A percentile compares a stretch with the other conserved stretches of the same genome.
phyloP scores from a whole-genome alignment of 2,329 filamentous ascomycete genomes.

The Graphiopsis chlorocephala region DNA sequence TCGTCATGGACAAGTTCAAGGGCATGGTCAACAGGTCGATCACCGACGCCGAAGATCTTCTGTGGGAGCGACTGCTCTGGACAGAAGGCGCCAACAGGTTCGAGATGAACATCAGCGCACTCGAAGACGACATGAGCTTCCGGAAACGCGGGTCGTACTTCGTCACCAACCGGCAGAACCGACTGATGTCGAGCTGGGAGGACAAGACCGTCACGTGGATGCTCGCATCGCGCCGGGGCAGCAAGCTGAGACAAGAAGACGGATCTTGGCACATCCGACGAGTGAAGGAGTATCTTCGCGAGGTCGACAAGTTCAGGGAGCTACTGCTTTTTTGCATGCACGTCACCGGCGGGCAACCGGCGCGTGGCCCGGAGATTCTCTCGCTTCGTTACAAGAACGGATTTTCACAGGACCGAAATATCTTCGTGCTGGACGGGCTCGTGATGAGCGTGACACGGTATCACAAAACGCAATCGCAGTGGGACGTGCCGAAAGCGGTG shows the following conservation, averaged over 20 bases:
- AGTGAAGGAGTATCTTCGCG: conserved; percentile 17
- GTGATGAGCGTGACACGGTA: conserved; percentile 21
- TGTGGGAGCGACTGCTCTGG: neutral
- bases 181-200: neutral
- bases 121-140: neutral
- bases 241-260: neutral
- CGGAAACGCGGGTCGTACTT: neutral
- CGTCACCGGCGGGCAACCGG: conserved; percentile 21
- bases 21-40: neutral
- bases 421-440: conserved; percentile 22
- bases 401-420: conserved; percentile 11
- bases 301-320: conserved; percentile 19
- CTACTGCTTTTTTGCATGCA: conserved; percentile 20
- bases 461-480: conserved; percentile 18
- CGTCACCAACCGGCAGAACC: neutral
- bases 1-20: neutral
- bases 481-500: neutral
- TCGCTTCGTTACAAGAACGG: conserved; percentile 18
- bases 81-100: neutral
- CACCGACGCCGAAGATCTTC: neutral
- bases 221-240: neutral
- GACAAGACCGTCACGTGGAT: neutral
- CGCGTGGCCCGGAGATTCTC: conserved; percentile 21
- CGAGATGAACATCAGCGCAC: neutral
- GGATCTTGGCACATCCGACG: neutral